Base-by-base conservation (phyloP, 306 rosid species). In the Gastrolobium villosum region DNA sequence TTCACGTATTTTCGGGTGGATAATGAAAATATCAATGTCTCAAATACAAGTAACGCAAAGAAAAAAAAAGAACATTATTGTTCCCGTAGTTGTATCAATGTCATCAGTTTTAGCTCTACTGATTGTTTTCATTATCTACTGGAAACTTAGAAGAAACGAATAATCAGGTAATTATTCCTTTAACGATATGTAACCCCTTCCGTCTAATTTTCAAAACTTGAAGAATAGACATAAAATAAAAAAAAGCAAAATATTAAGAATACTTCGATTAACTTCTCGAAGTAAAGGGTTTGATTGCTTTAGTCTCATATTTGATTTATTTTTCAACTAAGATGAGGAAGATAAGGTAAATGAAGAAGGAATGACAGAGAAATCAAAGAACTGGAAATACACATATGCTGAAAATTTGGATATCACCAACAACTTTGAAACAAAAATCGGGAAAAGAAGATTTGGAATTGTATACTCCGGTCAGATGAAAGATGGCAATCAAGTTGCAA, bases 361-460 rank as follows among this genome's bases (percentile, higher is more conserved):
- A 72, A 68, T 45, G 55, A 80, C 52, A 35, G 72, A 89, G 49
- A 81, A 86, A 60, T 72, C 91, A 69, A 89, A 81, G 87, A 91
- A 88, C 74, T 86, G 88, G 57, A 88, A 84, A 59, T 86, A 78
- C 50, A 74, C 79, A 6, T 83, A 79, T 79, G 72, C 65, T 1
- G 89, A 89, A 74, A 86, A 88, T 14, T 48, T 87, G 74, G 72
- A 80, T 2, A 89, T 89, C 72, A 86, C 97, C 72, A 79, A 77
- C 60, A 84, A 86, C 85, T 89, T 89, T 39, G 56, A 89, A 72
- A 63, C 46, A 30, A 72, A 67, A 43, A 83, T 88, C 3, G 94
- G 97, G 13, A 89, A 77, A 57, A 94, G 97, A 35, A 92, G 97
- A 73, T 92, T 86, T 72, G 97, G 92, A 77, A 59, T 10, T 41